These are phyloP conservation scores for Phaffia rhodozyma DNA, from an alignment of 1,284 basidiomycete species.

Conservation along the genomic window DNA sequence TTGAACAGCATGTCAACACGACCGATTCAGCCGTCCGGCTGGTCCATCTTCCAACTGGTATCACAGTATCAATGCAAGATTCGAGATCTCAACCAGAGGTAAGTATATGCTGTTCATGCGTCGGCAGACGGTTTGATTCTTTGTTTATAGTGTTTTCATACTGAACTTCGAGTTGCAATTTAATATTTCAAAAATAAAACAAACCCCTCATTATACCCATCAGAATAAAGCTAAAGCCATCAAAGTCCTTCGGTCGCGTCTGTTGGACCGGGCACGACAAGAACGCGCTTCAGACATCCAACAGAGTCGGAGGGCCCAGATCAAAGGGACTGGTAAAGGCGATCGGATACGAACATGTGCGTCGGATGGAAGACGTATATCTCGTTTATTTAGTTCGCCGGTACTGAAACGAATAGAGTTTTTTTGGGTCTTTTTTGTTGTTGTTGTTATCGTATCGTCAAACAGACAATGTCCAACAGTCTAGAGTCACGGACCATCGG, in stretches of 20 bases:
- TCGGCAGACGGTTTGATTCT: not conserved
- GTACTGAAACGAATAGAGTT: not conserved
- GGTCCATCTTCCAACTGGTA: conserved; percentile 84
- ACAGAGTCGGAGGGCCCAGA: not conserved
- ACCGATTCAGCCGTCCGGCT: conserved; percentile 96
- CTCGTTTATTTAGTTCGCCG: not conserved
- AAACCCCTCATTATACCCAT: not conserved
- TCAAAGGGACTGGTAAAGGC: not conserved
- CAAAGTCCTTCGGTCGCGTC: not conserved
- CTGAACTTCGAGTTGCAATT: not conserved
- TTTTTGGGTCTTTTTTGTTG: no score
- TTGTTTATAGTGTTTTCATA: not conserved
- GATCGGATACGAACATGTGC: conserved; percentile 3
- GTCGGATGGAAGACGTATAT: not conserved
- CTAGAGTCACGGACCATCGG: conserved; percentile 3
- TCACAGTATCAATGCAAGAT: conserved; percentile 97
- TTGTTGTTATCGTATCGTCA: not conserved
- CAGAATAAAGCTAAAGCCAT: not conserved
- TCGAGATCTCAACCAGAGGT: conserved; percentile 91
- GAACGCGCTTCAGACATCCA: not conserved
- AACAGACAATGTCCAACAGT: not conserved
- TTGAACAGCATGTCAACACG: conserved; percentile 82
- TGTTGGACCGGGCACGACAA: not conserved
- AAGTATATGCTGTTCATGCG: not conserved
- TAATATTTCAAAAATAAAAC: no score